Base-by-base conservation (phyloP, 331 rosid genomes). In the Spiraea crenata region DNA sequence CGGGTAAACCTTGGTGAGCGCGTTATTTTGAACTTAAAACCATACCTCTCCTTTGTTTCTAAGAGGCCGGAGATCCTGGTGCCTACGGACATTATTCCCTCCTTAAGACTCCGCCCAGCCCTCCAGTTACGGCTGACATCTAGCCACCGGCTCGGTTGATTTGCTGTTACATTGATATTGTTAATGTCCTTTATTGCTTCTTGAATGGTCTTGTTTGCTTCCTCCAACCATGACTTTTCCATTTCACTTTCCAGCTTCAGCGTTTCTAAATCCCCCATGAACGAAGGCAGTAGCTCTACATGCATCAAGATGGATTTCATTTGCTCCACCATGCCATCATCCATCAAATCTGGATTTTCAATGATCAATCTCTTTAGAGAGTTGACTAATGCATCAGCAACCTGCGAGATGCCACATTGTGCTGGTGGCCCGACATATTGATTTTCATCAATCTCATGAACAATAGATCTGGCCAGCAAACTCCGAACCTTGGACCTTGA, bases 21-120 rank as follows among this genome's bases (percentile, higher is more conserved):
- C 75, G 72, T 72, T 38, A 35, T 50, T 13, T 67, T 63, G 12
- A 76, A 82, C 20, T 63, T 57, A n/a, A 79, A 63, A 5, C 59
- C 63, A 42, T 45, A 79, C n/a, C 19, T 64, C 2, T 69, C 70
- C 74, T 81, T 69, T 9, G n/a, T 69, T 4, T 9, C 19, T 2
- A 76, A 59, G n/a, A 79, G 77, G 2, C 3, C 14, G 7, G 52
- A 15, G 45, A 74, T 61, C 1, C 10, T 46, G 6, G 35, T 6
- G 45, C 46, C 44, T 19, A 74, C 25, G 63, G 14, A 17, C 72
- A 38, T 54, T 51, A 72, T 44, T 9, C 7, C n/a, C 46, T 10
- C 16, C 51, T 71, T n/a, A 35, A 71, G 49, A 49, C 59, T 71
- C 17, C 59, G 10, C 31, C 31, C 1, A 15, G 52, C 51, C n/a